Base-by-base conservation (phyloP, 768 basidiomycete species). In the Jaapia argillacea region DNA sequence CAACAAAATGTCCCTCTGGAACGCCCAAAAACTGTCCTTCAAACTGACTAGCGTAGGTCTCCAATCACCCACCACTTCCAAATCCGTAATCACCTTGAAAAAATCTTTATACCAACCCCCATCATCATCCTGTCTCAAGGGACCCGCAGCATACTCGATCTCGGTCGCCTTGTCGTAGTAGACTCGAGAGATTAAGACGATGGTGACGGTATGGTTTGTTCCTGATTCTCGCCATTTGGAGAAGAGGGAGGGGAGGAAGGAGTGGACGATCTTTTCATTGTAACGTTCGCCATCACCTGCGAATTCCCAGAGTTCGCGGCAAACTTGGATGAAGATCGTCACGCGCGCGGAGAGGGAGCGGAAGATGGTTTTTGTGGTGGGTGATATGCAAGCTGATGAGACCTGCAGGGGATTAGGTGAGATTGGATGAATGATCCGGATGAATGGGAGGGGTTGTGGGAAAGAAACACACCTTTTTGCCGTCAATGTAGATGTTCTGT, bases 181-280 rank as follows among this genome's bases (percentile, higher is more conserved):
- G 13, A 98, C 88, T 37, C 96, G 77, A 2, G 92, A 92, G 47
- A 97, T 87, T 40, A 98, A 77, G 43, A 97, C 88, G 51, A 99
- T 86, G 14, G 92, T 92, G 44, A 94, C 85, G 5, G 83, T 86
- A 55, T 99, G 96, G 42, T 91, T 93, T 22, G 94, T 88, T 26
- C 81, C 79, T 3, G 81, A 73, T 44, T 85, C 80, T 36, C 74
- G 69, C 92, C 92, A 98, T 48, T 80, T 83, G 7, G 73, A 60
- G 53, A 97, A 92, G 3, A 98, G 73, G 12, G 85, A 75, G 1
- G 94, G 92, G 5, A 99, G 76, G 66, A 97, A 97, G 3, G 92
- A 89, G 58, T 97, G 92, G 2, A 94, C 85, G n/a, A 94, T 86
- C 65, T 98, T 98, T 59, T 98, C 96, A 57, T 89, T 85, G 62